A percentile compares a stretch with the other conserved stretches of the same genome.
Conservation (phyloP, 2,329 filamentous ascomycete species). For the Penicillium fuscoglaucum region DNA sequence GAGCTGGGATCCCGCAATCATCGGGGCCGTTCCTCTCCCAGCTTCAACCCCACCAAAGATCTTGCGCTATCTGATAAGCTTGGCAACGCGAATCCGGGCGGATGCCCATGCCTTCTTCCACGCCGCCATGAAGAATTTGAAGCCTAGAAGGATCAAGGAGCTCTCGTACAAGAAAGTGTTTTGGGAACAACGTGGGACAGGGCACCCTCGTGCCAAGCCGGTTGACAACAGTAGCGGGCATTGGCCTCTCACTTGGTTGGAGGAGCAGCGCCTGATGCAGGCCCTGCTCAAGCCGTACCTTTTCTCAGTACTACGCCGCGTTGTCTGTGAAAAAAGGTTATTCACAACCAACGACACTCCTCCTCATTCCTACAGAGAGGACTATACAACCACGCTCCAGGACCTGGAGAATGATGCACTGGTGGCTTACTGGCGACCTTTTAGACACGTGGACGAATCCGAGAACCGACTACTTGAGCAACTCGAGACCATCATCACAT, state of each 20-base stretch:
- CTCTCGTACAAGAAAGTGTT: background rate
- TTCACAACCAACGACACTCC: background rate
- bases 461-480: background rate
- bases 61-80: background rate
- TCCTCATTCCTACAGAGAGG: accelerated
- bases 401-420: background rate
- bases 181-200: background rate
- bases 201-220: background rate
- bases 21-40: background rate
- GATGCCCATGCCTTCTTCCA: slow-evolving; percentile 2
- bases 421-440: background rate
- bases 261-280: background rate
- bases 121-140: background rate
- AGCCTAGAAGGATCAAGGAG: background rate
- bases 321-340: background rate
- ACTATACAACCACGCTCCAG: background rate
- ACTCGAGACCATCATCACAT: background rate
- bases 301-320: background rate
- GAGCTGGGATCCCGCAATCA: no score
- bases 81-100: background rate
- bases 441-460: accelerated
- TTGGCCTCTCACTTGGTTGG: background rate
- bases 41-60: background rate
- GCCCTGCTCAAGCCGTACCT: background rate
- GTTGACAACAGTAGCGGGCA: background rate